Evolutionary conservation across 352 stramenopile species (phyloP), one percentile per base, ranked within the genome.

Genomic region (Phytophthora litchii): DNA sequence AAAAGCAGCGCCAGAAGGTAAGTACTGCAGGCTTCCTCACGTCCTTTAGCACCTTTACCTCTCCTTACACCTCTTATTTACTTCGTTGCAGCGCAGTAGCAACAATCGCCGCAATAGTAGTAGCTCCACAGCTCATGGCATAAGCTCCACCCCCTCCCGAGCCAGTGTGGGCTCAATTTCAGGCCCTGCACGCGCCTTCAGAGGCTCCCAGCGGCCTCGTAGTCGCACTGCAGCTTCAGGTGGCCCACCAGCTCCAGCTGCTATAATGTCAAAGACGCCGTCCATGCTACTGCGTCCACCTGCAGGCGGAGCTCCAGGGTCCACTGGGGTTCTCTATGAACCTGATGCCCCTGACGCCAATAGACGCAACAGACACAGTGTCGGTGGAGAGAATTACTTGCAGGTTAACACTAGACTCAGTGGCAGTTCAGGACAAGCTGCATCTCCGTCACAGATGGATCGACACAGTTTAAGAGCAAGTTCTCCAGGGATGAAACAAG

Each of bases 1-100:
- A 84, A 57, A 89, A 89, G 73, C 81, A 91, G 79, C 78, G 81
- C 11, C 78, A 89, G 52, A 88, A 89, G 78, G 81, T 89, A 43
- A 47, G 65, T 55, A 1, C 42, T 27, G 5, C 23, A 5, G 23
- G 8, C 19, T 7, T n/a, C 20, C 36, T 29, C 9, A 31, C 31
- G 9, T 21, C 8, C 14, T 14, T 46, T 23, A 25, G 7, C 8
- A 0, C 40, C 6, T 35, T 8, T 12, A 0, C 44, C 40, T 56
- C 13, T 35, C 40, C 31, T 54, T 45, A 5, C 9, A 40, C 19
- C 7, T 46, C 20, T 57, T n/a, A 16, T 16, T 46, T n/a, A 37
- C 31, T 46, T 12, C 12, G 17, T 23, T 64, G n/a, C 57, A 79
- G 45, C 67, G 76, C 37, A 66, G 73, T 16, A 51, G 47, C 40